Percentiles rank a stretch among this genome's conserved stretches.
These are phyloP conservation scores for Ustilago hordei DNA, from an alignment of 1,284 basidiomycete genomes.

Conservation along the genomic window DNA sequence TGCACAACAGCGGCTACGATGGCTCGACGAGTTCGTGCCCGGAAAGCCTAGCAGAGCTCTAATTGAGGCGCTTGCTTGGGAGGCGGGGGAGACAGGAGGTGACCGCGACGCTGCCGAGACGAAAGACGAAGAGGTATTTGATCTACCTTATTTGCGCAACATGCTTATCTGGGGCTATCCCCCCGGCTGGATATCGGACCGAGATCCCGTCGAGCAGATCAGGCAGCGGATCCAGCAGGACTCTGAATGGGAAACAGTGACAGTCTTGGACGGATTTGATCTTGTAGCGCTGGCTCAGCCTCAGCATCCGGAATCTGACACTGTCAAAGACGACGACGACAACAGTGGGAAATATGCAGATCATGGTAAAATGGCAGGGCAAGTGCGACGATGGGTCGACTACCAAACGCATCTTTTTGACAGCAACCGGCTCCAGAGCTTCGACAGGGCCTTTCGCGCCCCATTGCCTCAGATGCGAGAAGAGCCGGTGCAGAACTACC, in stretches of 20 bases:
- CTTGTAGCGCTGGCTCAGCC: background rate
- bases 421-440: slow-evolving; percentile 28
- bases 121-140: background rate
- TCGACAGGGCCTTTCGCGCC: slow-evolving; percentile 24
- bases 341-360: too few relatives aligned
- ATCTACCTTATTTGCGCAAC: slow-evolving; percentile 23
- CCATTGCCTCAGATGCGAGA: slow-evolving; percentile 23
- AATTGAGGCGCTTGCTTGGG: slow-evolving; percentile 20
- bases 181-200: slow-evolving; percentile 28
- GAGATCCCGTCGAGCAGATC: slow-evolving; percentile 22
- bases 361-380: background rate
- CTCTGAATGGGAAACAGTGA: slow-evolving; percentile 25
- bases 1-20: slow-evolving; percentile 20
- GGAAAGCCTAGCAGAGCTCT: slow-evolving; percentile 23
- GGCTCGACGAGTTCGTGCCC: slow-evolving; percentile 23
- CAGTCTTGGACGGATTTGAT: slow-evolving; percentile 22
- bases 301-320: too few relatives aligned
- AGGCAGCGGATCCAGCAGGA: slow-evolving; percentile 21
- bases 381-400: slow-evolving; percentile 27
- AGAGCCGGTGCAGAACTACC: background rate
- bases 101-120: background rate
- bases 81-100: background rate
- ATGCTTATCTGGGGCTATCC: slow-evolving; percentile 44
- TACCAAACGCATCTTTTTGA: slow-evolving; percentile 32
- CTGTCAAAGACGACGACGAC: too few relatives aligned